Percentiles rank a stretch among this genome's conserved stretches.
These are phyloP conservation scores for Macrocybe gigantea DNA, from an alignment of 768 basidiomycete genomes.

Conservation along the genomic window DNA sequence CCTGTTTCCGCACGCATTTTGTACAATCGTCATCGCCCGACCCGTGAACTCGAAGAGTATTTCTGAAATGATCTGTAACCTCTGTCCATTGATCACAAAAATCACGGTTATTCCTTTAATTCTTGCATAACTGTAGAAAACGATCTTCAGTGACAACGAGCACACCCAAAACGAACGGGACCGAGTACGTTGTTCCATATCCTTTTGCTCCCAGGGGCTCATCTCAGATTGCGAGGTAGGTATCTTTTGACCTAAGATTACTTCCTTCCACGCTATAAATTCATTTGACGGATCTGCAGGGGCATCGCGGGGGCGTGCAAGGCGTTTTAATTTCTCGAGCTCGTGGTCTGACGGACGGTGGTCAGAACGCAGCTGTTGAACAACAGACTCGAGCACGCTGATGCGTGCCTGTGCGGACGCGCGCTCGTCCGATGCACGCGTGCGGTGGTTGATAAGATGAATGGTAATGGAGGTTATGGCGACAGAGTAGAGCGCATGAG, in stretches of 20 bases:
- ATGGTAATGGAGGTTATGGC: conserved; percentile 64
- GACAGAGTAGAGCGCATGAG: conserved; percentile 59
- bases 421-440: conserved; percentile 44
- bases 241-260: conserved; percentile 38
- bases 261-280: conserved; percentile 43
- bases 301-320: conserved; percentile 32
- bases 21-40: too few species aligned
- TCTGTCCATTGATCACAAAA: too few species aligned
- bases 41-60: too few species aligned
- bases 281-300: conserved; percentile 10
- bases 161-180: background rate
- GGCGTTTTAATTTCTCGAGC: conserved; percentile 45
- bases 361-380: conserved; percentile 43
- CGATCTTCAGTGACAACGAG: background rate
- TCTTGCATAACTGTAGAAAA: conserved; percentile 6
- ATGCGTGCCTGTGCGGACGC: conserved; percentile 50
- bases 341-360: conserved; percentile 42
- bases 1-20: too few species aligned
- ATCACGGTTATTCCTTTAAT: conserved; percentile 1
- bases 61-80: too few species aligned
- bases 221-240: conserved; percentile 12
- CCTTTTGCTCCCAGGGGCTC: conserved; percentile 32
- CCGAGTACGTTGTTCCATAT: conserved; percentile 29
- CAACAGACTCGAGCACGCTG: conserved; percentile 58
- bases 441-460: conserved; percentile 55